Evolutionary conservation across 257 asterid genomes (phyloP).

Genomic region (Nicotiana tomentosiformis): DNA sequence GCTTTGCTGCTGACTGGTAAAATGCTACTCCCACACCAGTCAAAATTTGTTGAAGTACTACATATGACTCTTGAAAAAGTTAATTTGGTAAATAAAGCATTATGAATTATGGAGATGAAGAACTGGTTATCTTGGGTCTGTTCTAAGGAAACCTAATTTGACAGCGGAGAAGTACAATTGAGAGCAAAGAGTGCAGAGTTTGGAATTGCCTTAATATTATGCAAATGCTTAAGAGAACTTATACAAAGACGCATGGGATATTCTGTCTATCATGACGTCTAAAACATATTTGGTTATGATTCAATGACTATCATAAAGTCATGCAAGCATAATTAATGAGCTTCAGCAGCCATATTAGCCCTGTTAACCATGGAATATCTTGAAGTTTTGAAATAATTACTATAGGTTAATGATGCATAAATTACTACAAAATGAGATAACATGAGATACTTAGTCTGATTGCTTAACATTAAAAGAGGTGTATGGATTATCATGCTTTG

Average conservation of each 20-base stretch:
- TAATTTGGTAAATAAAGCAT: background rate
- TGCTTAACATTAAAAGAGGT: background rate
- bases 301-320: background rate
- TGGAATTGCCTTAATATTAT: background rate
- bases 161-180: background rate
- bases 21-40: slow-evolving; percentile 11
- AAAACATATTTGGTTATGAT: background rate
- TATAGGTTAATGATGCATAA: background rate
- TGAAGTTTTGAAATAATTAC: background rate
- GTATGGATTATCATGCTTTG: background rate
- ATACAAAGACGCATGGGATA: background rate
- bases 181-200: background rate
- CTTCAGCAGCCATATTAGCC: background rate
- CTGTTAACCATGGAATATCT: background rate
- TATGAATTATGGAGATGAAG: background rate
- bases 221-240: background rate
- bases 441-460: background rate
- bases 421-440: background rate
- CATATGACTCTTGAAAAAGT: slow-evolving; percentile 1
- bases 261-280: background rate
- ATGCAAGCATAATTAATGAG: background rate
- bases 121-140: background rate
- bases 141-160: background rate
- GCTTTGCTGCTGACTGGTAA: slow-evolving; percentile 92
- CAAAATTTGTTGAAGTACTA: background rate